Evolutionary conservation across 176 grass and related monocot species (phyloP).

Genomic region (Juncus effusus): DNA sequence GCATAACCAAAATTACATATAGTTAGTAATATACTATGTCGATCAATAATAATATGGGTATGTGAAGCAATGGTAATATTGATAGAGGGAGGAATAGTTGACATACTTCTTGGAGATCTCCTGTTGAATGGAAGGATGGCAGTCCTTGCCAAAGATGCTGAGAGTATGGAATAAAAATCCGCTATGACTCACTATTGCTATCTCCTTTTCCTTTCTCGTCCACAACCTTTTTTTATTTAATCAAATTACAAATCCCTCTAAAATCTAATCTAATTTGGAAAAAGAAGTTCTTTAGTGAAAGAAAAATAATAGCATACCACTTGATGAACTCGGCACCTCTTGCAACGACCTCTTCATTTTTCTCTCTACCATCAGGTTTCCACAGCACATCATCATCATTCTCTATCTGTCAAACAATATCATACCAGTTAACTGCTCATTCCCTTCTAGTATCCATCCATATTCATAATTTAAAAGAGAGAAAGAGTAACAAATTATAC

Average conservation of each 20-base stretch:
- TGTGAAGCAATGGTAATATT: background rate
- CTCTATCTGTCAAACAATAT: slow-evolving; percentile 49
- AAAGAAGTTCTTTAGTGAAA: background rate
- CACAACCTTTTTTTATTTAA: slow-evolving; percentile 65
- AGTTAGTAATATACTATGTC: background rate
- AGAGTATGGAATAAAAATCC: slow-evolving; percentile 69
- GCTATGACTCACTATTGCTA: slow-evolving; percentile 76
- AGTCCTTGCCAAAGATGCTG: slow-evolving; percentile 49
- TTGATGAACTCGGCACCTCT: slow-evolving; percentile 86
- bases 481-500: slow-evolving; percentile 38
- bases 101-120: slow-evolving; percentile 60
- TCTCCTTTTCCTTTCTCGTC: slow-evolving; percentile 84
- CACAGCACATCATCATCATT: slow-evolving; percentile 87
- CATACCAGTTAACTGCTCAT: too few relatives aligned
- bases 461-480: background rate
- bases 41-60: background rate
- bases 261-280: background rate
- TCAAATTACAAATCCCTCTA: background rate
- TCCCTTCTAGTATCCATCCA: background rate
- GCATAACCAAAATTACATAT: slow-evolving; percentile 9
- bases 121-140: slow-evolving; percentile 52
- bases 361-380: slow-evolving; percentile 66
- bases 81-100: background rate
- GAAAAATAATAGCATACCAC: slow-evolving; percentile 48
- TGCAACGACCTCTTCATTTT: slow-evolving; percentile 43